Evolutionary conservation across 73 alveolate genomes (phyloP).

Genomic region (Paramecium primaurelia): DNA sequence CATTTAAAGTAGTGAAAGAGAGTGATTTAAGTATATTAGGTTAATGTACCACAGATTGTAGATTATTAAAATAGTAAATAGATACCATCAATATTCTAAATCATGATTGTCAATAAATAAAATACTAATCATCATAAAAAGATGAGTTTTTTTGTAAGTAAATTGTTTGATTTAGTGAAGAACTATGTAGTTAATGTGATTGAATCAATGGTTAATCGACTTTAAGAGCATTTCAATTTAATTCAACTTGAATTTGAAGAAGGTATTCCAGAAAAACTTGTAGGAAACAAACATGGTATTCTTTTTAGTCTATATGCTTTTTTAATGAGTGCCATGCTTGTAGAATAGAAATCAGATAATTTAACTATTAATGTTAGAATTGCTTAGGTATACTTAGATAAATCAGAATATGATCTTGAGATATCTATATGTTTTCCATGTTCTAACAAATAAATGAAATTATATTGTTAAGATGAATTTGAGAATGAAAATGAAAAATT

Average conservation of each 20-base stretch:
- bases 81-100: neutral
- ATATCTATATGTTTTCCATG: neutral
- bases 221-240: neutral
- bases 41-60: conserved; percentile 2
- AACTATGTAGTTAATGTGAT: neutral
- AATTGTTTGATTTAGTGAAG: neutral
- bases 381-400: neutral
- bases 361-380: neutral
- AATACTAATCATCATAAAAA: neutral
- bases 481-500: neutral
- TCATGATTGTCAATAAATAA: neutral
- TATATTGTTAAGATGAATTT: neutral
- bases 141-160: conserved; percentile 23
- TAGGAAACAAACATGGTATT: neutral
- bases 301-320: neutral
- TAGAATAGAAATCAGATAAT: neutral
- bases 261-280: neutral
- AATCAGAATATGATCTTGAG: conserved; percentile 3
- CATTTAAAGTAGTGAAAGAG: conserved; percentile 23
- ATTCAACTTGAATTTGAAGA: neutral
- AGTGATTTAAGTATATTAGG: neutral
- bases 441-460: neutral
- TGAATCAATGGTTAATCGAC: neutral
- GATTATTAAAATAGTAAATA: neutral
- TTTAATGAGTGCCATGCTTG: neutral